Evolutionary conservation across 805 yeast species (phyloP).

Genomic region (Ascoidea asiatica): DNA sequence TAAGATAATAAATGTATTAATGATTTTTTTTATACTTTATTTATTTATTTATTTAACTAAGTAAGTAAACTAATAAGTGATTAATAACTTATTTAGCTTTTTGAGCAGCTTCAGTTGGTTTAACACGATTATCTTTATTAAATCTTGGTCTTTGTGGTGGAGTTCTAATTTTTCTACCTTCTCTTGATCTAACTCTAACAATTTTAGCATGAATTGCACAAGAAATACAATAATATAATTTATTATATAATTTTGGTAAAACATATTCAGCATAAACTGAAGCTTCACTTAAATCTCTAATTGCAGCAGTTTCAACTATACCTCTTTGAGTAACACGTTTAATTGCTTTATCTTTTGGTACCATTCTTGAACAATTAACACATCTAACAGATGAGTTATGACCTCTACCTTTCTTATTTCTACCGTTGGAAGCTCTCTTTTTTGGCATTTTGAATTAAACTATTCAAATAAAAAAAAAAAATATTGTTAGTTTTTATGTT

Average conservation of each 20-base stretch:
- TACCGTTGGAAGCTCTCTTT: conserved; percentile 99
- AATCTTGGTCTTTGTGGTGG: conserved; percentile 99
- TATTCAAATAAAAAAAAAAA: conserved; percentile 1
- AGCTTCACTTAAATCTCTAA: conserved; percentile 99
- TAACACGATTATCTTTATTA: conserved; percentile 90
- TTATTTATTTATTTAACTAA: neutral
- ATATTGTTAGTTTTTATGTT: too few species aligned
- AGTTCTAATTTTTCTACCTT: conserved; percentile 96
- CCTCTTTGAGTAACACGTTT: conserved; percentile 99
- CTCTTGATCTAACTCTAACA: conserved; percentile 99
- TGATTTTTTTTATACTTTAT: too few species aligned
- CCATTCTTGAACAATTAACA: conserved; percentile 99
- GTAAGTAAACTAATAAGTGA: too few species aligned
- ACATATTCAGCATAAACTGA: conserved; percentile 99
- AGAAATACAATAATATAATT: conserved; percentile 99
- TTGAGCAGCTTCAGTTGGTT: conserved; percentile 97
- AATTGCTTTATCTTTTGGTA: conserved; percentile 99
- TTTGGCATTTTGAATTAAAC: conserved; percentile 74
- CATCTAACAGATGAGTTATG: conserved; percentile 99
- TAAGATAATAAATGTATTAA: too few species aligned
- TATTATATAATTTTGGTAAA: conserved; percentile 98
- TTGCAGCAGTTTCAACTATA: conserved; percentile 99
- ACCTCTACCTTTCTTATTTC: conserved; percentile 99
- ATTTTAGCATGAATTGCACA: conserved; percentile 99
- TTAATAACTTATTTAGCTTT: conserved; percentile 58